Evolutionary conservation across 768 basidiomycete species (phyloP), one percentile per base, ranked within the genome.

Genomic region (Tylopilus sp.): DNA sequence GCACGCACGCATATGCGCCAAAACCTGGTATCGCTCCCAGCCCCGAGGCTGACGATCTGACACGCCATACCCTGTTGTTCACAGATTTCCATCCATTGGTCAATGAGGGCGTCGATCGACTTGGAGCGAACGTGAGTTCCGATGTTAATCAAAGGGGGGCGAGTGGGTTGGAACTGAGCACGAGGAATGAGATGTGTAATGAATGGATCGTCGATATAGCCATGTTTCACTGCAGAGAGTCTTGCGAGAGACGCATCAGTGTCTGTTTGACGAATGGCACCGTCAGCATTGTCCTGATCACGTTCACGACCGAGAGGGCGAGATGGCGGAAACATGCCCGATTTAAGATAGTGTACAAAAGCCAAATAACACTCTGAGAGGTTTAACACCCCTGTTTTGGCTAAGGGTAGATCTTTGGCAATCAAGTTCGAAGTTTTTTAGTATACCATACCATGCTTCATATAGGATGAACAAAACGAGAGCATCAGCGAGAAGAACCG

Each of bases 1-100:
- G 38, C 39, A 51, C 88, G 72, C 72, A 91, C 92, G 73, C 77
- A 79, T 60, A 95, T 73, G 50, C 94, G 77, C 94, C 95, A 99
- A 66, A 90, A 98, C 47, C 97, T 75, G 3, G 93, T 93, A 71
- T 99, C 38, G 20, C 20, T 39, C 38, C 38, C 38, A 2, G 95
- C 88, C 0, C 97, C 97, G 26, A 98, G 69, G 68, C 91, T 95
- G n/a, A 98, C 80, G 48, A 98, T 85, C 75, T 98, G 97, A 57
- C 82, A 85, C 51, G 65, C 65, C 53, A 69, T 75, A n/a, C 70
- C 75, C 9, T 72, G 72, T 20, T 60, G 62, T 38, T 67, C 63
- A 1, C 78, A 75, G 17, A 76, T 59, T 17, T 72, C 67, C 20
- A 92, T 58, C 79, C 88, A 94, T 43, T 75, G 68, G 22, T 81